Evolutionary conservation across 768 basidiomycete species (phyloP), one percentile per base, ranked within the genome.

Genomic region (Amanita inopinata): DNA sequence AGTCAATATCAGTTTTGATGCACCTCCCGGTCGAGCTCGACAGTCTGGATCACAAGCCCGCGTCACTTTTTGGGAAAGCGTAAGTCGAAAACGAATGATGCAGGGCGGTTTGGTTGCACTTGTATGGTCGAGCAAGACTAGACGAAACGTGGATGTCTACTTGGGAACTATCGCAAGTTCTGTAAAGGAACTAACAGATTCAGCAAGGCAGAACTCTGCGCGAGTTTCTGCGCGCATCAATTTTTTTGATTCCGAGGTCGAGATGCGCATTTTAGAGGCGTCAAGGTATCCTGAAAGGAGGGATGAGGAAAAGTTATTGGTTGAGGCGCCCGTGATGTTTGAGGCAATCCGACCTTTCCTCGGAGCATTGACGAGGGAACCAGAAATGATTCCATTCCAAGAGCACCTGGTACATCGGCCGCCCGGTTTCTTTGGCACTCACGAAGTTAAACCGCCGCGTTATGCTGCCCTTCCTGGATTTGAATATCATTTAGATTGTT

Each of bases 331-430:
- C 0, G 71, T 84, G 44, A 71, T 85, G 72, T 83, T 71, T 46
- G 82, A 82, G 46, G 64, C 78, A 0, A 70, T 80, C 24, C 65
- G 78, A 5, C 83, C 83, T 0, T 85, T 85, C 61, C 63, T 86
- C 10, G 68, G 80, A 45, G 68, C 73, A 0, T 63, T 86, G 3
- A 65, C 73, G 14, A 58, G 62, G 1, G 80, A 78, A 41, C 79
- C 83, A 0, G 69, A 73, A 35, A 55, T 59, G 2, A 46, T 85
- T 5, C 81, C 80, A 0, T 80, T 83, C 53, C 52, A 64, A 0
- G 72, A 74, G 35, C 65, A 66, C 49, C 65, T 84, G 15, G 67
- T 66, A 0, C 75, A 76, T 41, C 65, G 51, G 8, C 62, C 69
- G 5, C 48, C 38, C 0, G 55, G 51, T 4, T 65, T 54, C 41